phyloP scores from a whole-genome alignment of 208 protist genomes.

The Jaenimonas drosophilae region DNA sequence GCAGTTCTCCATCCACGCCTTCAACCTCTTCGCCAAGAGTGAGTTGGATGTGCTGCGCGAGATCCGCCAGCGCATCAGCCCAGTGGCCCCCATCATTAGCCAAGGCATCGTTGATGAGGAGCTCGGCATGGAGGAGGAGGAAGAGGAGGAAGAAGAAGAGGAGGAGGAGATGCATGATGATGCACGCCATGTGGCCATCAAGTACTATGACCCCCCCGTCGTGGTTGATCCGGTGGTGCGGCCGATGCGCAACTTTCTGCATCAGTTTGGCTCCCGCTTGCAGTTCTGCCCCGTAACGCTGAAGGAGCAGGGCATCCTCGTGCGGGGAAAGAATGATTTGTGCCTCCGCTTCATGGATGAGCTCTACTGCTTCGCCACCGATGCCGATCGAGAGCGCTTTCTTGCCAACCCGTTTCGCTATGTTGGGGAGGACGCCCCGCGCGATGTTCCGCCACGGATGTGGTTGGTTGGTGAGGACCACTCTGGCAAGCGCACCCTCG shows the following conservation, averaged over 20 bases:
- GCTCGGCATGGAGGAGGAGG: slow-evolving; percentile 30
- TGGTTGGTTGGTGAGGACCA: slow-evolving; percentile 65
- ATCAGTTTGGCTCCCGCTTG: slow-evolving; percentile 71
- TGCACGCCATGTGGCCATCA: neutral
- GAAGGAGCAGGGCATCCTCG: slow-evolving; percentile 47
- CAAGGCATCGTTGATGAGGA: slow-evolving; percentile 46
- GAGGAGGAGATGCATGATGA: slow-evolving; percentile 50
- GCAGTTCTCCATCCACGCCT: slow-evolving; percentile 15
- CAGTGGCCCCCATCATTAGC: slow-evolving; percentile 26
- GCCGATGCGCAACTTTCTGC: slow-evolving; percentile 44
- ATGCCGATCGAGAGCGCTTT: slow-evolving; percentile 47
- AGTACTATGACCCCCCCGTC: slow-evolving; percentile 7
- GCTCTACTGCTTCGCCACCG: slow-evolving; percentile 72
- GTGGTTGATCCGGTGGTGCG: slow-evolving; percentile 28
- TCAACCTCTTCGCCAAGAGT: slow-evolving; percentile 33
- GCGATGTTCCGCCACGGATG: slow-evolving; percentile 51
- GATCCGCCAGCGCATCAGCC: slow-evolving; percentile 37
- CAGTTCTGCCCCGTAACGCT: slow-evolving; percentile 84
- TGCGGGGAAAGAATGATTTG: slow-evolving; percentile 51
- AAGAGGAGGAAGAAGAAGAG: slow-evolving; percentile 34
- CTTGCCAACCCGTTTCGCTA: slow-evolving; percentile 58
- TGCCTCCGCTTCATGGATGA: slow-evolving; percentile 40
- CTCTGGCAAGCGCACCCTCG: slow-evolving; percentile 71
- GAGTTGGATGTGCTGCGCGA: slow-evolving; percentile 26
- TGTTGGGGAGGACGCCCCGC: slow-evolving; percentile 22